Evolutionary conservation across 2,329 filamentous ascomycete species (phyloP), one percentile per base, ranked within the genome.

Genomic region (Monilinia fructigena): DNA sequence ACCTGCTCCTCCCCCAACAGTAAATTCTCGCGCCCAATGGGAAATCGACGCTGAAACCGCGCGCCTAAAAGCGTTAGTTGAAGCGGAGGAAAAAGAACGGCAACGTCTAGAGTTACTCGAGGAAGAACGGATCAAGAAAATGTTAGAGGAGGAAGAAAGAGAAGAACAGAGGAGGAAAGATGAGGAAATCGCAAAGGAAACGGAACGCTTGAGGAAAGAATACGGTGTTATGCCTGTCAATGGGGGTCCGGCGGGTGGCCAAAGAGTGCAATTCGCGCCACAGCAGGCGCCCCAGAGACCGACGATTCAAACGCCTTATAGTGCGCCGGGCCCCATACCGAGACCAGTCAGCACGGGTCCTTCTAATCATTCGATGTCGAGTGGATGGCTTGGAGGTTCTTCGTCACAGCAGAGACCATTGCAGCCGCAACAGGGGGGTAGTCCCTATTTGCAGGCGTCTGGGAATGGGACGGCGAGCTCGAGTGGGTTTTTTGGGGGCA

Each of bases 21-120:
- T 68, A 68, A 76, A 78, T 28, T 66, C 74, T 20, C 68, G 75
- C 50, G 77, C 75, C 47, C 75, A 80, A 35, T 76, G 77, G 61
- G 80, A 81, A 55, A 82, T 92, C 14, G 87, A 96, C 47, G 86
- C 86, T 54, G 93, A 97, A 77, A 96, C 92, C 0, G 88, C 65
- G 38, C 59, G 65, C 38, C 54, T 67, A 7, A 67, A 67, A 59
- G 60, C 65, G 12, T 18, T 64, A 5, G 53, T 64, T 0, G 65
- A 58, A 58, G 60, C 65, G 10, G 65, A 67, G 20, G 65, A 67
- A 42, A 38, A 47, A 1, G 60, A 55, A 38, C 65, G 65, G 16
- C 82, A 80, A 68, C 82, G 84, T 55, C 80, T 80, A 14, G 85
- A 89, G 71, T 82, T 86, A 71, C 80, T 82, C 66, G 80, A 85